phyloP scores from a whole-genome alignment of 176 grass and related monocot species.

The Avena sativa region DNA sequence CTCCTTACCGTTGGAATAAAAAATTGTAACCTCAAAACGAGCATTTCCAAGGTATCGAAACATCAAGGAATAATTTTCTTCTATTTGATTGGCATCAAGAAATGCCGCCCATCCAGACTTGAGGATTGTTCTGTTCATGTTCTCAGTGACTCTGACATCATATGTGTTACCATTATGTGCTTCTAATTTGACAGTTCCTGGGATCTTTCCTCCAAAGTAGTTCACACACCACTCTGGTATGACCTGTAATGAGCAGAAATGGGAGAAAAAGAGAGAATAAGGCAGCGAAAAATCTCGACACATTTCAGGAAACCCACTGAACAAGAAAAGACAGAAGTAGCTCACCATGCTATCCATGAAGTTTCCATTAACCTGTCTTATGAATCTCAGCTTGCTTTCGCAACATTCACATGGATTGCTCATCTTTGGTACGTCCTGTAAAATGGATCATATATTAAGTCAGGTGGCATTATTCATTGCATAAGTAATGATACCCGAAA shows the following conservation, averaged over 20 bases:
- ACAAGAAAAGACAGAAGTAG: background rate
- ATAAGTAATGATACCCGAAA: background rate
- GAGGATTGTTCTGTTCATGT: conserved; percentile 26
- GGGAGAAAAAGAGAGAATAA: background rate
- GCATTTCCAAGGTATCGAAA: conserved; percentile 39
- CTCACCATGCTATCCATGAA: conserved; percentile 8
- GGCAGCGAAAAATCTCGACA: background rate
- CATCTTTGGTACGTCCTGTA: background rate
- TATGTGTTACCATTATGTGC: background rate
- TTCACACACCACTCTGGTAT: background rate
- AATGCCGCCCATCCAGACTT: conserved; percentile 57
- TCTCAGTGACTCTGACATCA: conserved; percentile 31
- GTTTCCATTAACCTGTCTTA: background rate
- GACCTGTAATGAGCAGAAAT: background rate
- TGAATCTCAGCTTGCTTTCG: background rate
- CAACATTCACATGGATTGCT: background rate
- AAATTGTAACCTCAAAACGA: conserved; percentile 47
- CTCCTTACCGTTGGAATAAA: conserved; percentile 46
- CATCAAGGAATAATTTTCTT: conserved; percentile 48
- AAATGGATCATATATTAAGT: background rate
- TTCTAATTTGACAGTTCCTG: background rate
- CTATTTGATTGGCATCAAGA: conserved; percentile 40
- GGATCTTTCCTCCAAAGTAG: background rate
- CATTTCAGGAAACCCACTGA: background rate
- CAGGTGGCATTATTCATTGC: background rate